Evolutionary conservation across 2,329 filamentous ascomycete genomes (phyloP).

Genomic region (Sporothrix sp.): DNA sequence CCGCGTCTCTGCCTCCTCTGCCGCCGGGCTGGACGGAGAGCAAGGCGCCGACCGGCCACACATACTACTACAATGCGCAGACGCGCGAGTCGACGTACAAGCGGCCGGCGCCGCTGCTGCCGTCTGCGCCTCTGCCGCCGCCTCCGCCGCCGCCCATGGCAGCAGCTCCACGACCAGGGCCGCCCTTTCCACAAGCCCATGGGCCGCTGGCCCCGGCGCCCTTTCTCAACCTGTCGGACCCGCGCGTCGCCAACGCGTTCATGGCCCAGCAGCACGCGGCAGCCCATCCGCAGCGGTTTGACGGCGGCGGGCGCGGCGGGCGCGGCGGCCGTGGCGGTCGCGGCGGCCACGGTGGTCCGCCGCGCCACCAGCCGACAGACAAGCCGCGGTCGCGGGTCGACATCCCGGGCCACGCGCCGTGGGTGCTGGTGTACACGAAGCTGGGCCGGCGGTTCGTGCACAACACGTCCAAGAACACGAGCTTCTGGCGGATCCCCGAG

Average conservation of each 20-base stretch:
- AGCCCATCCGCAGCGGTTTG: slow-evolving; percentile 23
- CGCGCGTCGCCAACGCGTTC: slow-evolving; percentile 50
- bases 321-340: not conserved
- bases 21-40: slow-evolving; percentile 87
- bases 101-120: slow-evolving; percentile 47
- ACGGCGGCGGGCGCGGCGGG: slow-evolving; percentile 13
- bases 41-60: slow-evolving; percentile 76
- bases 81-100: slow-evolving; percentile 84
- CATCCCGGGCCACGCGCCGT: slow-evolving; percentile 76
- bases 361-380: slow-evolving; percentile 61
- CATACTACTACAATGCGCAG: slow-evolving; percentile 75
- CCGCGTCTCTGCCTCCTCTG: slow-evolving; percentile 47
- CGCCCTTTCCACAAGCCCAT: slow-evolving; percentile 22
- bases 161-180: too few relatives aligned
- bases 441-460: slow-evolving; percentile 83
- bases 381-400: slow-evolving; percentile 68
- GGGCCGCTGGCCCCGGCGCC: slow-evolving; percentile 34
- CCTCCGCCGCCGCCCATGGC: slow-evolving; percentile 24
- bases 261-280: slow-evolving; percentile 37
- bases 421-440: slow-evolving; percentile 89
- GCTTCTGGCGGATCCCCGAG: slow-evolving; percentile 90
- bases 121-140: not conserved
- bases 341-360: too few relatives aligned
- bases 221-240: slow-evolving; percentile 38
- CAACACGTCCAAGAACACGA: slow-evolving; percentile 76